Evolutionary conservation across 192 early-diverging fungal genomes (phyloP).

Genomic region (Coemansia erecta): DNA sequence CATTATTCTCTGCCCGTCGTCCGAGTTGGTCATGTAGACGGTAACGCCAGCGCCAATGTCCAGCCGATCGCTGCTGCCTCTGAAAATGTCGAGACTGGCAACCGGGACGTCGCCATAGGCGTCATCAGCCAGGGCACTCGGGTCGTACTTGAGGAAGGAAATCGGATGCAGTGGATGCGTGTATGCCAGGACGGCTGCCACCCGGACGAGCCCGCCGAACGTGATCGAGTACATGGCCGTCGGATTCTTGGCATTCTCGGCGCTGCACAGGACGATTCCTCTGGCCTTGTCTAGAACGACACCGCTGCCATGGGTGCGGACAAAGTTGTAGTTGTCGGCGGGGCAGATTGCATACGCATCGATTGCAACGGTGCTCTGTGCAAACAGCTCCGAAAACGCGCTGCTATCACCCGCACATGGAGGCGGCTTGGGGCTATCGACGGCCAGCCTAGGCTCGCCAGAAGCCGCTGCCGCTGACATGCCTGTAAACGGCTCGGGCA

Average conservation of each 20-base stretch:
- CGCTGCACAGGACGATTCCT: conserved; percentile 75
- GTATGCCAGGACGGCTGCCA: conserved; percentile 1
- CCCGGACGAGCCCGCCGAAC: background rate
- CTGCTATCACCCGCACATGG: conserved; percentile 3
- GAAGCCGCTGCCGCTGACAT: background rate
- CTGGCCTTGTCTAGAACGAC: conserved; percentile 71
- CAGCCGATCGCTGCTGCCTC: background rate
- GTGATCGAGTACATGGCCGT: background rate
- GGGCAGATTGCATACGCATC: conserved; percentile 10
- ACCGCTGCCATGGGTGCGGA: conserved; percentile 53
- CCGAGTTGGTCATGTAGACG: conserved; percentile 3
- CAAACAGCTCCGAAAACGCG: background rate
- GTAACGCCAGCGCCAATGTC: conserved; percentile 13
- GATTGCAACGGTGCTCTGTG: conserved; percentile 17
- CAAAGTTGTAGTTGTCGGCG: conserved; percentile 15
- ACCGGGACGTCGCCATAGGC: conserved; percentile 48
- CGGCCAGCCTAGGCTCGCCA: no score
- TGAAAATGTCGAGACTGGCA: background rate
- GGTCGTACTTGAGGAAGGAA: conserved; percentile 9
- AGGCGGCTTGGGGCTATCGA: background rate
- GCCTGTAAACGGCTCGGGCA: conserved; percentile 14
- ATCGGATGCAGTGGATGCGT: conserved; percentile 5
- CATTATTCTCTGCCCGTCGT: background rate
- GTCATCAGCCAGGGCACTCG: conserved; percentile 20
- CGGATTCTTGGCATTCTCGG: background rate